These are phyloP conservation scores for Medicago truncatula DNA, from an alignment of 306 rosid species.

Conservation along the genomic window DNA sequence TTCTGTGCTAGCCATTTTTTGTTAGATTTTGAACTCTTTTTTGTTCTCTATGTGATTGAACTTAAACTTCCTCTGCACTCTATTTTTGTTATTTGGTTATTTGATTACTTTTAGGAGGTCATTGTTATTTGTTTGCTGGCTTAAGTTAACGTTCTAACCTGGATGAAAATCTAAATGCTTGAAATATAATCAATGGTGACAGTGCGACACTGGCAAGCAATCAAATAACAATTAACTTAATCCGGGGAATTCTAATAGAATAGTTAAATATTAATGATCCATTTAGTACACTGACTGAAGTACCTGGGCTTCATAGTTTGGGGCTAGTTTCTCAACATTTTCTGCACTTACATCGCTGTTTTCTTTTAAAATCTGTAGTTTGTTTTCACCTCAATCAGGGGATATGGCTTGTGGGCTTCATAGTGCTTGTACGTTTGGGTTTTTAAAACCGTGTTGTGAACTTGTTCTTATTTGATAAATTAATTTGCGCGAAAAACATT, in stretches of 20 bases:
- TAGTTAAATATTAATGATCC: background rate
- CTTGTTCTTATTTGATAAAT: slow-evolving; percentile 8
- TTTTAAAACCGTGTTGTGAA: background rate
- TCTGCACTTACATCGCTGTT: background rate
- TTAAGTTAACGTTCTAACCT: background rate
- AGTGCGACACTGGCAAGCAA: background rate
- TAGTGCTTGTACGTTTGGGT: background rate
- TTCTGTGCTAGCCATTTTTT: background rate
- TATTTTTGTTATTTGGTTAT: background rate
- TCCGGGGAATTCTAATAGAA: background rate
- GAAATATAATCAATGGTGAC: background rate
- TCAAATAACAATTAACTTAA: background rate
- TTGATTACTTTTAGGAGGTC: background rate
- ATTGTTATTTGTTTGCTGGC: background rate
- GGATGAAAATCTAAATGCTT: background rate
- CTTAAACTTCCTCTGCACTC: background rate
- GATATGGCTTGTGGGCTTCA: background rate
- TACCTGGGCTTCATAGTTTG: background rate
- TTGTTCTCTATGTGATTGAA: background rate
- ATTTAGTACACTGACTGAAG: background rate
- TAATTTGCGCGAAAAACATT: background rate
- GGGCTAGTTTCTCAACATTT: slow-evolving; percentile 16
- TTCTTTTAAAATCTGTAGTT: background rate
- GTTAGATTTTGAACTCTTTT: background rate
- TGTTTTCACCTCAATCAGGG: slow-evolving; percentile 16